These are phyloP conservation scores for Pleurotus eryngii DNA, from an alignment of 768 basidiomycete genomes.

Conservation along the genomic window DNA sequence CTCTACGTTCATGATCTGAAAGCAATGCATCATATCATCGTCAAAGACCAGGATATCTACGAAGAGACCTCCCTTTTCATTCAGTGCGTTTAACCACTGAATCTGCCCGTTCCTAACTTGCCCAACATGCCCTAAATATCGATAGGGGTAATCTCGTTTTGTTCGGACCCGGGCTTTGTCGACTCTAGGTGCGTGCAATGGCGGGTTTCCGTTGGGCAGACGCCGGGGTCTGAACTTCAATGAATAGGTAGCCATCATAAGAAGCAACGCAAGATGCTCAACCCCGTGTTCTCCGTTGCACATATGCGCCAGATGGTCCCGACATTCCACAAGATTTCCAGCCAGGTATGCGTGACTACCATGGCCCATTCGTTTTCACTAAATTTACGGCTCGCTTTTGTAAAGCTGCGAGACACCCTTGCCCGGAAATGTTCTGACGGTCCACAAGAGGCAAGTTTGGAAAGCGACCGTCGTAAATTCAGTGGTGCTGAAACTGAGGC, in stretches of 20 bases:
- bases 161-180: conserved; percentile 27
- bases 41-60: conserved; percentile 34
- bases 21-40: conserved; percentile 32
- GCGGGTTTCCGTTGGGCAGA: too few relatives aligned
- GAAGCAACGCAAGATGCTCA: conserved; percentile 32
- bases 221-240: too few relatives aligned
- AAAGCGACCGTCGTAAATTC: not conserved
- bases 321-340: conserved; percentile 18
- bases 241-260: conserved; percentile 26
- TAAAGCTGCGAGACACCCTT: not conserved
- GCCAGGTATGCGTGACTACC: not conserved
- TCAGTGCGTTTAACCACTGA: conserved; percentile 14
- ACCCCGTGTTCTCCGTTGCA: conserved; percentile 29
- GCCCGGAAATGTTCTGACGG: not conserved
- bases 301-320: conserved; percentile 30
- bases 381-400: conserved; percentile 7
- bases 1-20: conserved; percentile 35
- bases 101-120: too few relatives aligned
- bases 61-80: conserved; percentile 35
- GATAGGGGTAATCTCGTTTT: conserved; percentile 15
- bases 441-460: not conserved
- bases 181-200: conserved; percentile 17
- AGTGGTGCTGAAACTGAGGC: not conserved
- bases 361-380: too few relatives aligned
- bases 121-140: conserved; percentile 1